A percentile compares a stretch with the other conserved stretches of the same genome.
Conservation (phyloP, 1,284 basidiomycete species). For the Ceratobasidium sp. region DNA sequence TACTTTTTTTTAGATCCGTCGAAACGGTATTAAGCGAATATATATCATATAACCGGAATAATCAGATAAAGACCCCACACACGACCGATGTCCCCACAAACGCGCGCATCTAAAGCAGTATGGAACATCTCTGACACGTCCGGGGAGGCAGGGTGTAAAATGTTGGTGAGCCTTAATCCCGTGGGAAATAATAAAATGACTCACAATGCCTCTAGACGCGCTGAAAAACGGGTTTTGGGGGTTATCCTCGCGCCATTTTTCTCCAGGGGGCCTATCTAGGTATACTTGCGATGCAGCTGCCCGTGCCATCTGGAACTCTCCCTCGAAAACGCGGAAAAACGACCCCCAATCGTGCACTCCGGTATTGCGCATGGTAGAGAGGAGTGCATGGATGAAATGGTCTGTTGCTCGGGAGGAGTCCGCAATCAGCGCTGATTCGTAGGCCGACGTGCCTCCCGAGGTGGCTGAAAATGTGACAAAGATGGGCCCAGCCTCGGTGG, state of each 20-base stretch:
- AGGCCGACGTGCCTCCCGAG: background rate
- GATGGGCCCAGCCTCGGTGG: background rate
- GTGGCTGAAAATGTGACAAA: slow-evolving; percentile 19
- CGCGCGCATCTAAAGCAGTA: background rate
- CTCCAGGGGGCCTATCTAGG: background rate
- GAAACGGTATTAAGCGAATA: background rate
- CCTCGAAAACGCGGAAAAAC: background rate
- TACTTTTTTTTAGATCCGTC: too few relatives aligned
- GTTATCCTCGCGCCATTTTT: background rate
- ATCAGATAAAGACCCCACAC: too few relatives aligned
- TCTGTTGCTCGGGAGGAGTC: background rate
- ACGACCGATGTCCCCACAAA: background rate
- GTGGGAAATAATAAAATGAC: background rate
- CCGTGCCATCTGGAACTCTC: background rate
- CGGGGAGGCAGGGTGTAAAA: background rate
- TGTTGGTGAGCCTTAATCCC: background rate
- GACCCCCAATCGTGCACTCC: slow-evolving; percentile 6
- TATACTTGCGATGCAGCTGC: background rate
- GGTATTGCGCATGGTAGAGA: background rate
- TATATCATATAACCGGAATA: background rate
- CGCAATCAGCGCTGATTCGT: background rate
- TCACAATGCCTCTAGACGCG: background rate
- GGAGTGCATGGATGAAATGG: slow-evolving; percentile 5
- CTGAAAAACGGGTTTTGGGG: background rate
- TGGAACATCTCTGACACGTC: background rate